phyloP scores from a whole-genome alignment of 169 alveolate species.

The Plasmodium adleri region DNA sequence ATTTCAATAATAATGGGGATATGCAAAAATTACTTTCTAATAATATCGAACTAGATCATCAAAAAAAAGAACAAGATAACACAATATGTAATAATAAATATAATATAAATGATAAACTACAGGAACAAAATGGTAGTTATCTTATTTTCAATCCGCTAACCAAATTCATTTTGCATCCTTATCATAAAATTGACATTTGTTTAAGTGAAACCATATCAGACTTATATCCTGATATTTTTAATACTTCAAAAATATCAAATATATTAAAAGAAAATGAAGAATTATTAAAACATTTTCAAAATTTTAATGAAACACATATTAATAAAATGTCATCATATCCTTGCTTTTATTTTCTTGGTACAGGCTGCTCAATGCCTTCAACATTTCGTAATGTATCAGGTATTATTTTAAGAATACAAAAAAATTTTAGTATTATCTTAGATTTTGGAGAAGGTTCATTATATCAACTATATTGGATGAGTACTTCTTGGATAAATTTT shows the following conservation, averaged over 20 bases:
- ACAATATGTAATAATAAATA: not conserved
- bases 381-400: conserved; percentile 93
- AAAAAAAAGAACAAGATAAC: not conserved
- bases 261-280: conserved; percentile 58
- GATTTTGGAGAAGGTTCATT: conserved; percentile 94
- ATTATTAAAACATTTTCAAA: conserved; percentile 60
- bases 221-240: conserved; percentile 62
- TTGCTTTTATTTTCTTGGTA: conserved; percentile 90
- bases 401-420: conserved; percentile 78
- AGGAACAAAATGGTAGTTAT: conserved; percentile 26
- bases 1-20: not conserved
- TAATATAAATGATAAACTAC: not conserved
- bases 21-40: not conserved
- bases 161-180: conserved; percentile 64
- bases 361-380: conserved; percentile 93
- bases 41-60: not conserved
- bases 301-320: conserved; percentile 51
- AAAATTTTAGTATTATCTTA: conserved; percentile 85
- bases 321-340: conserved; percentile 69
- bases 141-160: conserved; percentile 35
- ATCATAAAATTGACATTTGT: conserved; percentile 56
- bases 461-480: conserved; percentile 87
- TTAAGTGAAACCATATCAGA: conserved; percentile 28
- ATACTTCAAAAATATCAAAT: conserved; percentile 47
- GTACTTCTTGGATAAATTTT: conserved; percentile 79